Evolutionary conservation across 768 basidiomycete genomes (phyloP), one percentile per base, ranked within the genome.

Genomic region (Leucocoprinus sp.): DNA sequence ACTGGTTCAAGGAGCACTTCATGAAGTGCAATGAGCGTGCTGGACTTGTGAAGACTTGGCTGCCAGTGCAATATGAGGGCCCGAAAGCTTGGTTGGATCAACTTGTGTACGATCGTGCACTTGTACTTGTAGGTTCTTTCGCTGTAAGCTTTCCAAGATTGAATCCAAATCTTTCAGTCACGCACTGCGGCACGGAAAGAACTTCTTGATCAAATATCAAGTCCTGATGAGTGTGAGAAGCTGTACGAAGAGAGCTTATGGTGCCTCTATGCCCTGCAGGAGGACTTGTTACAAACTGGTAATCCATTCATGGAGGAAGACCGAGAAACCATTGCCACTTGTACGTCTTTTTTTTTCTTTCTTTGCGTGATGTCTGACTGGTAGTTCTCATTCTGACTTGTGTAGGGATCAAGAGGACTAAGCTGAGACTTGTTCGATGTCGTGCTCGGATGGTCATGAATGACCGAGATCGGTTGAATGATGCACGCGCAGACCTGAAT

Each of bases 241-340:
- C 70, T 95, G 28, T 99, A 98, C 63, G 93, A 97, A 57, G 91
- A 91, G 55, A 90, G 91, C 0, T 62, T 98, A 6, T 96, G 92
- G 91, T 87, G 93, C 59, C 70, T 98, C 23, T 89, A 93, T 52
- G 86, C 92, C 0, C 70, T 98, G 6, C 84, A 93, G 59, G 96
- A 98, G 58, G 87, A 95, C 55, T 69, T 91, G 1, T 59, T 86
- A 50, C 84, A 90, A 60, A 76, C 72, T 7, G 85, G 81, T 11
- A 91, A 89, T 57, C 86, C 89, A 2, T 90, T 82, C 62, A 75
- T 82, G 75, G 85, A 87, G 42, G 87, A 91, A 54, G 89, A 91
- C 55, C 74, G 81, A 23, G 74, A 76, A 31, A 88, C 84, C 4
- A 87, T 90, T 38, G 74, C 77, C 12, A 87, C 76, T 2, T 90